Base-by-base conservation (phyloP, 2,329 filamentous ascomycete species). In the Xylaria arbuscula region DNA sequence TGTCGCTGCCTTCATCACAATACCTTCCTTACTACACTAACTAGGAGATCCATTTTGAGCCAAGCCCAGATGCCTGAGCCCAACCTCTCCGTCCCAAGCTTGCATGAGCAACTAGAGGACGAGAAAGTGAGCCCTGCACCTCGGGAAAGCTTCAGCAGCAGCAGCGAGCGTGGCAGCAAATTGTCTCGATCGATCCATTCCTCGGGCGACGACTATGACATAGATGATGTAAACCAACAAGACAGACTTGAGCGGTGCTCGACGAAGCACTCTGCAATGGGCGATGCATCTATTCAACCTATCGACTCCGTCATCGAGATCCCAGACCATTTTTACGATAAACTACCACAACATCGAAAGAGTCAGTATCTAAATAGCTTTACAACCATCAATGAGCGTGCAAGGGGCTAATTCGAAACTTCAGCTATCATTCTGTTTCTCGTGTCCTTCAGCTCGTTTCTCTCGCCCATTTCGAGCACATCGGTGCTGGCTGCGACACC, bases 401-500 rank as follows among this genome's bases (percentile, higher is more conserved):
- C 15, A 54, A 28, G 40, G 8, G 15, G 34, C 68, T 71, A 34
- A 72, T 61, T 22, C 2, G 3, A 48, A 22, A 11, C 13, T 17
- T 6, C 53, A 72, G 71, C 84, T 2, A 75, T 89, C 69, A 92
- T 95, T 61, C 90, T 93, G 17, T 82, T 83, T 10, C 85, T 94
- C 6, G 80, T 94, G 61, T 90, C 91, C 0, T 92, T 90, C 76
- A 93, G 91, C 80, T 89, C 90, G 32, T 93, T 95, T 71, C 82
- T 95, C 53, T 89, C 92, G 0, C 93, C 93, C 0, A 87, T 93
- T 28, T 91, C 89, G 13, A 92, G 89, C 47, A 94, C 92, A 0
- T 90, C 90, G 0, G 88, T 94, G 9, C 80, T 95, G 13, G 86
- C 91, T 1, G 92, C 92, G 1, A 88, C 91, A 1, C 92, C 92